Percentiles rank a stretch among this genome's conserved stretches.
Conservation (phyloP, 2,329 filamentous ascomycete genomes). For the Blastomyces silverae region DNA sequence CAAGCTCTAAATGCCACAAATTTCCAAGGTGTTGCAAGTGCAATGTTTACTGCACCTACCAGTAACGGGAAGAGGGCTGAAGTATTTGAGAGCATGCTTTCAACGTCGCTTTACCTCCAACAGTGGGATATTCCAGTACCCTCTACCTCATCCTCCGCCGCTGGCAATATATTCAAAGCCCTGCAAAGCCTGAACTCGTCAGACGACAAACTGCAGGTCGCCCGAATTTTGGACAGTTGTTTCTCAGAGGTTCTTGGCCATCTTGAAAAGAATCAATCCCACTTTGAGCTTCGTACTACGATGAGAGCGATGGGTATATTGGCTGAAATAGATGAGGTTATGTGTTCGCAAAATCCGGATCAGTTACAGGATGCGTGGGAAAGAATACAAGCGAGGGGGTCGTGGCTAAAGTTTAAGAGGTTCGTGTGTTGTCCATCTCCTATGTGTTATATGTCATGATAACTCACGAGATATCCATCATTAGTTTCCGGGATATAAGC, state of each 20-base stretch:
- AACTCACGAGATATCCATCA: neutral
- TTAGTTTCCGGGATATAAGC: slow-evolving; percentile 57
- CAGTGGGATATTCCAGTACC: slow-evolving; percentile 87
- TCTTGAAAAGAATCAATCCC: slow-evolving; percentile 34
- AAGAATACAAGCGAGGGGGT: slow-evolving; percentile 58
- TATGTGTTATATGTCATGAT: neutral
- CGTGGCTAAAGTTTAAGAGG: slow-evolving; percentile 79
- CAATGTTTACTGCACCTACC: slow-evolving; percentile 60
- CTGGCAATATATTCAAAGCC: slow-evolving; percentile 67
- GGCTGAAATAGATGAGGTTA: slow-evolving; percentile 72
- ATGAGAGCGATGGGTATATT: slow-evolving; percentile 64
- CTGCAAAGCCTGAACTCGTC: slow-evolving; percentile 73
- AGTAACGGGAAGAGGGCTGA: slow-evolving; percentile 44
- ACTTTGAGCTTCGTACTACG: slow-evolving; percentile 47
- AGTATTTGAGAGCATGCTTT: slow-evolving; percentile 65
- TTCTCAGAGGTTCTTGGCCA: slow-evolving; percentile 44
- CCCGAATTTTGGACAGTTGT: slow-evolving; percentile 56
- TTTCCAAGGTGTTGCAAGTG: slow-evolving; percentile 76
- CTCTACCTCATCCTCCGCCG: slow-evolving; percentile 53
- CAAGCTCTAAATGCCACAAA: slow-evolving; percentile 73
- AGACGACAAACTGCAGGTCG: slow-evolving; percentile 49
- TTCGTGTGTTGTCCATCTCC: slow-evolving; percentile 40
- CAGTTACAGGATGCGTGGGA: slow-evolving; percentile 58
- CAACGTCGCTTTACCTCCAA: slow-evolving; percentile 72
- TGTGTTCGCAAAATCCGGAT: slow-evolving; percentile 53